Evolutionary conservation across 1,284 basidiomycete species (phyloP), one percentile per base, ranked within the genome.

Genomic region (Violaceomyces palustris): DNA sequence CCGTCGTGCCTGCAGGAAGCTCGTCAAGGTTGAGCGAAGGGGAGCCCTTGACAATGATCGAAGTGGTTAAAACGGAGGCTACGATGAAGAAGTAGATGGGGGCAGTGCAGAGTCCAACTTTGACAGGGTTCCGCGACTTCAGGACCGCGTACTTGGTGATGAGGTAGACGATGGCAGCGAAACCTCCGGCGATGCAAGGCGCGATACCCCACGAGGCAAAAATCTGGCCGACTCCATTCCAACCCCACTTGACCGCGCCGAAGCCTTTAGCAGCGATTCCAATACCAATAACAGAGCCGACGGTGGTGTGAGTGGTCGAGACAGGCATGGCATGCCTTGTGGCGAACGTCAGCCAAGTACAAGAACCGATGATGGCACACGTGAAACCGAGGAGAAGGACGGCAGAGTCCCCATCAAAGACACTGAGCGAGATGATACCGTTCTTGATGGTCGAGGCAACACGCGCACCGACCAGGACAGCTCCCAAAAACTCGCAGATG

Each of bases 201-300:
- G 61, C 46, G 24, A 64, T 64, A 22, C 50, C 53, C 57, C 57
- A 61, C 18, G 38, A 42, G 21, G 61, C 60, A 32, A 51, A 45
- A 34, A 58, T 57, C 44, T 59, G 55, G 3, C 45, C 28, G 4
- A 62, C 50, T 6, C 51, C 51, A 33, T 55, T 44, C 59, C 55
- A 58, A 6, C 49, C 52, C 56, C 60, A 59, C 37, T 51, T 45
- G 37, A 61, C 50, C 8, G 25, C 40, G 2, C 29, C 50, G 18
- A 12, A 3, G 25, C 58, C 50, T 15, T 24, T 37, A 17, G 43
- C 46, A 8, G 61, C 61, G 11, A 64, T 40, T 10, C 61, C 61
- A 5, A 61, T 50, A 18, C 61, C 61, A 23, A 50, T 51, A 22
- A 61, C 39, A 2, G 50, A 41, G 4, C 57, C 57, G 26, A 64